phyloP scores from a whole-genome alignment of 1,284 basidiomycete species.

The Irpex rosettiformis region DNA sequence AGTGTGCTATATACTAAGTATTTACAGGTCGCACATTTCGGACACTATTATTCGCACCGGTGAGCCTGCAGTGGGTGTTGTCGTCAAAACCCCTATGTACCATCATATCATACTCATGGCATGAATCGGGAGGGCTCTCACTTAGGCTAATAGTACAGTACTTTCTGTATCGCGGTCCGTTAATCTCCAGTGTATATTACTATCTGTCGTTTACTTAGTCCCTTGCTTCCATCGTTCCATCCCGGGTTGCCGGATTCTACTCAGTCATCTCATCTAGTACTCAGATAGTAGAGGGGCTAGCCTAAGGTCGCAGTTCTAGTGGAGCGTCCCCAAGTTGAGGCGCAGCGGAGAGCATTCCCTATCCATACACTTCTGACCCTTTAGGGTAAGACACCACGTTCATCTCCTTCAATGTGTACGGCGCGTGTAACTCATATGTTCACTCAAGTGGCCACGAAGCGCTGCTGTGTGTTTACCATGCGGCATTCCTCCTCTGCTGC shows the following conservation, averaged over 20 bases:
- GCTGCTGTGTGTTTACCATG: slow-evolving; percentile 2
- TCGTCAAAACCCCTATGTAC: too few species aligned
- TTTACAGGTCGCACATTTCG: not conserved
- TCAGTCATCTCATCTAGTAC: not conserved
- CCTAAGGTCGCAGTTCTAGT: not conserved
- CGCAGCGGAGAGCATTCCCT: slow-evolving; percentile 3
- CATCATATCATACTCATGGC: too few species aligned
- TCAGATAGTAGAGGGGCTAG: not conserved
- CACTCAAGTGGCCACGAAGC: not conserved
- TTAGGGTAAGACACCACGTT: not conserved
- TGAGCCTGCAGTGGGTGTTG: not conserved
- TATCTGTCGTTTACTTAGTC: not conserved
- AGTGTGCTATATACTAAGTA: not conserved
- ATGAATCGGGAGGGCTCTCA: not conserved
- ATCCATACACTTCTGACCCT: not conserved
- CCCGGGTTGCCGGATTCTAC: too few species aligned
- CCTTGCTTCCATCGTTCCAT: not conserved
- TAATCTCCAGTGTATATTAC: not conserved
- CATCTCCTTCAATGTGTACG: not conserved
- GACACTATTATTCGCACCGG: not conserved
- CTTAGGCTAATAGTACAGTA: not conserved
- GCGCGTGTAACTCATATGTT: not conserved
- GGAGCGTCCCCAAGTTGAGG: not conserved
- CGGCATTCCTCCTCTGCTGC: not conserved
- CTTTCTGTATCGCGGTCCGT: not conserved